phyloP scores from a whole-genome alignment of 495 filamentous ascomycete species.

The Durotheca rogersii region DNA sequence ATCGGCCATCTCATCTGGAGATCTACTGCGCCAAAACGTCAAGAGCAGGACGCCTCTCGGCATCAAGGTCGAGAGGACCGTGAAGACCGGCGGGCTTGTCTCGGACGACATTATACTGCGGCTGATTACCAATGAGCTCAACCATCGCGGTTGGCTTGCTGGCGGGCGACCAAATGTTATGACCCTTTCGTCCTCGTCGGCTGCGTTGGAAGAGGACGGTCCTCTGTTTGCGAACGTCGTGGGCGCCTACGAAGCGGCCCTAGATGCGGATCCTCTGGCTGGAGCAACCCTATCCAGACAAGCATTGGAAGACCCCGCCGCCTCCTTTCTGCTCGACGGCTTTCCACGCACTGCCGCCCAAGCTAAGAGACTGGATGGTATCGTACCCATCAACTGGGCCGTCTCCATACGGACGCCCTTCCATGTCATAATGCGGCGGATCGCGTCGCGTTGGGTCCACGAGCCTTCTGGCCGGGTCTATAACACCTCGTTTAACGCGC shows the following conservation, averaged over 20 bases:
- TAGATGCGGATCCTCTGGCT: slow-evolving; percentile 34
- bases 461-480: slow-evolving; percentile 89
- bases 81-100: slow-evolving; percentile 81
- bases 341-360: slow-evolving; percentile 88
- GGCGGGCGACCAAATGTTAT: slow-evolving; percentile 42
- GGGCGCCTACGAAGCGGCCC: slow-evolving; percentile 43
- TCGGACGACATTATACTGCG: slow-evolving; percentile 88
- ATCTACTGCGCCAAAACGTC: slow-evolving; percentile 89
- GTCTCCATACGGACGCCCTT: slow-evolving; percentile 66
- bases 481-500: slow-evolving; percentile 88
- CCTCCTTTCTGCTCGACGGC: slow-evolving; percentile 93
- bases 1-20: slow-evolving; percentile 89
- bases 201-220: slow-evolving; percentile 26
- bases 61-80: slow-evolving; percentile 81
- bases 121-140: slow-evolving; percentile 85
- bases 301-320: slow-evolving; percentile 66
- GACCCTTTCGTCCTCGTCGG: slow-evolving; percentile 43
- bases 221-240: slow-evolving; percentile 33
- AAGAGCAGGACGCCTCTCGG: slow-evolving; percentile 82
- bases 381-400: slow-evolving; percentile 90
- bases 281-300: slow-evolving; percentile 38
- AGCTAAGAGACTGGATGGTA: slow-evolving; percentile 69
- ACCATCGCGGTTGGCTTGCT: slow-evolving; percentile 76
- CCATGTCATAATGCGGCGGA: slow-evolving; percentile 82
- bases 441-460: slow-evolving; percentile 90